Percentiles rank a stretch among this genome's conserved stretches.
Evolutionary conservation across 208 protist species (phyloP).

Genomic region (Acanthamoeba sp.): DNA sequence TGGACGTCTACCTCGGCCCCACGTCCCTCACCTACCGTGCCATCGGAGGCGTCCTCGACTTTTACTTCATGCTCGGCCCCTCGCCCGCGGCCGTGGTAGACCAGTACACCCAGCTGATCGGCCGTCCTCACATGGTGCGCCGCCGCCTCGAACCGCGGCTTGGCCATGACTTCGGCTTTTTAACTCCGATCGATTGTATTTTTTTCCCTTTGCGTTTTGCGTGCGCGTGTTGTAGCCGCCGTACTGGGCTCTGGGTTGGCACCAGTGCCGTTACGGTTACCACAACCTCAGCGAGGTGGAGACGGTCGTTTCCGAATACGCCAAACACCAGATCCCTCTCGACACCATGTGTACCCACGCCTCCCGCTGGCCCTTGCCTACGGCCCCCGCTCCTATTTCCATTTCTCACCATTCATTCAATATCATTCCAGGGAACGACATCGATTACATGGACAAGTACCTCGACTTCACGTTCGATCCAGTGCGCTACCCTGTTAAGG

Average conservation of each 20-base stretch:
- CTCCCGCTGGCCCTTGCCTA: too few relatives aligned
- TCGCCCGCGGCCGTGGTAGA: constrained; percentile 83
- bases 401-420: too few relatives aligned
- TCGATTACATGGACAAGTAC: constrained; percentile 91
- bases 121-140: constrained; percentile 87
- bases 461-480: constrained; percentile 83
- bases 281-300: constrained; percentile 79
- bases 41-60: constrained; percentile 87
- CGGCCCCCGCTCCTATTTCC: too few relatives aligned
- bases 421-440: constrained; percentile 86
- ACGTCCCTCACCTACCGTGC: constrained; percentile 83
- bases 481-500: constrained; percentile 40
- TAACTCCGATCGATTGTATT: constrained; percentile 82
- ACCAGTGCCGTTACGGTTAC: constrained; percentile 92
- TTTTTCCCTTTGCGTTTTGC: background rate
- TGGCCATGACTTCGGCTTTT: constrained; percentile 84
- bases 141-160: constrained; percentile 46
- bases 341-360: constrained; percentile 90
- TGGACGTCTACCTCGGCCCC: constrained; percentile 83
- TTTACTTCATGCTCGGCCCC: constrained; percentile 91
- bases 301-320: constrained; percentile 87
- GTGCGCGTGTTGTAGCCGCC: constrained; percentile 38
- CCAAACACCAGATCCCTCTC: constrained; percentile 87
- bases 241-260: constrained; percentile 85
- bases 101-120: constrained; percentile 89